A percentile compares a stretch with the other conserved stretches of the same genome.
phyloP scores from a whole-genome alignment of 495 filamentous ascomycete genomes.

The Aspergillus sparsus region DNA sequence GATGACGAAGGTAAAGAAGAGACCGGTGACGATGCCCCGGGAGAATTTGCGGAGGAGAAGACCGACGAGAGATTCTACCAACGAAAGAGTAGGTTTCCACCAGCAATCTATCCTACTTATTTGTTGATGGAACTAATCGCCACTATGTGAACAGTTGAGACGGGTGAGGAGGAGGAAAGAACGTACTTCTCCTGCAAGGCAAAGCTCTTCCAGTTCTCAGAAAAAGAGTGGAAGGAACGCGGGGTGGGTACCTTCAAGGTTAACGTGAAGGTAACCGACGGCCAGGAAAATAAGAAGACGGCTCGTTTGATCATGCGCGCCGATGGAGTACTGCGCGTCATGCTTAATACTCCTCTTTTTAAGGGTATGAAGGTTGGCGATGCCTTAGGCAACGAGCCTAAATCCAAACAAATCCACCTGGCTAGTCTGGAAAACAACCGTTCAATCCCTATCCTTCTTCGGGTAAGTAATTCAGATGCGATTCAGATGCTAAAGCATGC shows the following conservation, averaged over 20 bases:
- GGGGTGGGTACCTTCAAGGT: conserved; percentile 81
- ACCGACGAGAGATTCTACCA: conserved; percentile 67
- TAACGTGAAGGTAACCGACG: conserved; percentile 64
- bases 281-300: conserved; percentile 48
- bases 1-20: conserved; percentile 54
- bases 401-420: conserved; percentile 59
- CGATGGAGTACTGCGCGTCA: conserved; percentile 80
- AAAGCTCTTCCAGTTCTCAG: conserved; percentile 73
- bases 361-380: conserved; percentile 73
- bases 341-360: conserved; percentile 77
- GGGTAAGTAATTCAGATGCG: conserved; percentile 51
- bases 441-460: conserved; percentile 64
- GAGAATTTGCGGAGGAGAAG: conserved; percentile 52
- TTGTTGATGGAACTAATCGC: conserved; percentile 6
- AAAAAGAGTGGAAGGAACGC: conserved; percentile 84
- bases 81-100: conserved; percentile 61
- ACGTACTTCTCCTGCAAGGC: conserved; percentile 65
- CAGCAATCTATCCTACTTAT: neutral
- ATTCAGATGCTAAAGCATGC: too few species aligned
- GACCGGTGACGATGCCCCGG: conserved; percentile 47
- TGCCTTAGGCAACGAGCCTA: conserved; percentile 47
- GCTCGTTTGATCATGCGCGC: conserved; percentile 85
- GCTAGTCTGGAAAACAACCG: conserved; percentile 61
- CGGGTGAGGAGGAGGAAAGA: conserved; percentile 68
- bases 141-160: conserved; percentile 56